phyloP scores from a whole-genome alignment of 495 filamentous ascomycete species.

The Aspergillus carlsbadensis region DNA sequence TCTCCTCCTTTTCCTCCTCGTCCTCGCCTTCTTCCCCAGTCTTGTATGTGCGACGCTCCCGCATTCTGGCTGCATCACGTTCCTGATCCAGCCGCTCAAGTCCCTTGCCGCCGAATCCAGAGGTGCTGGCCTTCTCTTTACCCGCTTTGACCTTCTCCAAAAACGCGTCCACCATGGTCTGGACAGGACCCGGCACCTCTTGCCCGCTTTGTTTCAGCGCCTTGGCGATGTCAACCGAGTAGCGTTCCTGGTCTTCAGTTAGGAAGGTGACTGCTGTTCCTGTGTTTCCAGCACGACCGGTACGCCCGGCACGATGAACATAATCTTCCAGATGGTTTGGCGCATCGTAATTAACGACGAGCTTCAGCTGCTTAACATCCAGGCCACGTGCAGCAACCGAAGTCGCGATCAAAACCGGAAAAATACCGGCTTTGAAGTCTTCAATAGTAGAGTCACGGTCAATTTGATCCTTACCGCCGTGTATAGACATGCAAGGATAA shows the following conservation, averaged over 20 bases:
- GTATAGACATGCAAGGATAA: constrained; percentile 94
- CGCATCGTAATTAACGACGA: constrained; percentile 96
- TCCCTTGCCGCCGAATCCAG: constrained; percentile 94
- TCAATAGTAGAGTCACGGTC: constrained; percentile 93
- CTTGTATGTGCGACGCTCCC: constrained; percentile 86
- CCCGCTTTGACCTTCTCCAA: constrained; percentile 88
- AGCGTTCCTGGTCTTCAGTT: constrained; percentile 87
- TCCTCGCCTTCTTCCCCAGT: constrained; percentile 88
- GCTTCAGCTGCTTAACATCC: constrained; percentile 93
- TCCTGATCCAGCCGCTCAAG: constrained; percentile 88
- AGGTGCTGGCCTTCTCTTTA: constrained; percentile 77
- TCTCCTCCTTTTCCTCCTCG: constrained; percentile 75
- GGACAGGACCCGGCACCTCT: constrained; percentile 68
- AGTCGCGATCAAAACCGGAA: constrained; percentile 89
- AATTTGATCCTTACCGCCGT: constrained; percentile 93
- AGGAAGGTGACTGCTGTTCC: constrained; percentile 95
- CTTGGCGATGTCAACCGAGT: constrained; percentile 85
- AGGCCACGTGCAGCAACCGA: constrained; percentile 94
- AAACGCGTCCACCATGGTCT: constrained; percentile 65
- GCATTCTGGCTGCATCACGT: constrained; percentile 76
- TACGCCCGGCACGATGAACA: constrained; percentile 92
- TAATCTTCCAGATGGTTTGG: constrained; percentile 98
- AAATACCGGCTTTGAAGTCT: constrained; percentile 90
- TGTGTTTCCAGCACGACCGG: constrained; percentile 90
- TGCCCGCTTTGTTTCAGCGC: constrained; percentile 91